Conservation (phyloP, 192 early-diverging fungal species). For the Dissophora globulifera region DNA sequence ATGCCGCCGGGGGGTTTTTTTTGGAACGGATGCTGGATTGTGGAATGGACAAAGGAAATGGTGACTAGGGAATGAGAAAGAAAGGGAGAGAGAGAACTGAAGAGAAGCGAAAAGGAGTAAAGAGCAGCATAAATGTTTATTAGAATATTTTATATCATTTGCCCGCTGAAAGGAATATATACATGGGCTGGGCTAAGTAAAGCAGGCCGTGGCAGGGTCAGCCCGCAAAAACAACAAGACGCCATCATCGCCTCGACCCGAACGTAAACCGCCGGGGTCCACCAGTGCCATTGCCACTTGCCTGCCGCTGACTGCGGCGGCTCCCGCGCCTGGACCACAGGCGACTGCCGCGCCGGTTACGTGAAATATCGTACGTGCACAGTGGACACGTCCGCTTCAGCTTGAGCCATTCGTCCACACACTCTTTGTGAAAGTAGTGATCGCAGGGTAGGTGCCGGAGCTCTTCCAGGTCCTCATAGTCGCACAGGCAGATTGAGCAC, state of each 20-base stretch:
- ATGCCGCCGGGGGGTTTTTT: too few species aligned
- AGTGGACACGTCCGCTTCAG: slow-evolving; percentile 81
- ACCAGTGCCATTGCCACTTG: neutral
- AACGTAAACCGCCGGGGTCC: slow-evolving; percentile 6
- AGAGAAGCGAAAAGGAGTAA: too few species aligned
- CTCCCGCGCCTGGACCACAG: slow-evolving; percentile 11
- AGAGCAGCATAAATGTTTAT: too few species aligned
- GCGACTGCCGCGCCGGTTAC: slow-evolving; percentile 20
- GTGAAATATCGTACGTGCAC: slow-evolving; percentile 69
- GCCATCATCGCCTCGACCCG: slow-evolving; percentile 12
- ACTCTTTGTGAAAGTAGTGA: slow-evolving; percentile 85
- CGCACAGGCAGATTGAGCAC: slow-evolving; percentile 82
- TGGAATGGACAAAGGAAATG: neutral
- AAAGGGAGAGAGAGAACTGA: too few species aligned
- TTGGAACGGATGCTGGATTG: too few species aligned
- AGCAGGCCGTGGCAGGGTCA: too few species aligned
- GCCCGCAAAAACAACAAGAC: too few species aligned
- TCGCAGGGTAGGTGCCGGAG: slow-evolving; percentile 76
- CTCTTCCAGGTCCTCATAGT: slow-evolving; percentile 81
- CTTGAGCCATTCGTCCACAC: slow-evolving; percentile 86
- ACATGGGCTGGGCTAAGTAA: too few species aligned
- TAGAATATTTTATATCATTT: too few species aligned
- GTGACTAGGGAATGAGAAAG: too few species aligned
- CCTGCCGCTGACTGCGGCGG: neutral
- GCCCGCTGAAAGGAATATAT: too few species aligned